Evolutionary conservation across 345 rosid genomes (phyloP).

Genomic region (Fremontodendron californicum): DNA sequence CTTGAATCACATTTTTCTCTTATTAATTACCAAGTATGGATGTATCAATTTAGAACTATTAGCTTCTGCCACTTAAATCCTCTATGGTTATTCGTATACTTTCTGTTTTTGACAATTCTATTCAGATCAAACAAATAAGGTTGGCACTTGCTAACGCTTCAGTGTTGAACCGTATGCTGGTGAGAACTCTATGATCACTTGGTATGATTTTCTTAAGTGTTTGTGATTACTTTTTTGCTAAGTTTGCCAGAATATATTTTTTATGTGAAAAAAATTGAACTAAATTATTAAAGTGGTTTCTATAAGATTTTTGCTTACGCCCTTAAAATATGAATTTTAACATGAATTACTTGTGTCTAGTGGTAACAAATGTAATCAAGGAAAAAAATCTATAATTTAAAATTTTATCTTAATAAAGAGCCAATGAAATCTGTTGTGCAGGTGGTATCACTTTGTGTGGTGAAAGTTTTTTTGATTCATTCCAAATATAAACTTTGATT

Average conservation of each 20-base stretch:
- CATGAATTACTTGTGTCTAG: not conserved
- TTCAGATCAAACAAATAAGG: constrained; percentile 87
- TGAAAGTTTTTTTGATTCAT: not conserved
- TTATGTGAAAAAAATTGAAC: not conserved
- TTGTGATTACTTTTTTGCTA: not conserved
- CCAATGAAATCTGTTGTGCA: not conserved
- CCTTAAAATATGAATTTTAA: not conserved
- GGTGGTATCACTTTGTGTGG: not conserved
- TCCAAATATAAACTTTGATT: not conserved
- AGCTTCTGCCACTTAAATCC: constrained; percentile 4
- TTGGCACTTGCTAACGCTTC: constrained; percentile 84
- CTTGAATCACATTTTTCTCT: no score
- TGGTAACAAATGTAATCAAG: not conserved
- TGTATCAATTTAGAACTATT: constrained; percentile 19
- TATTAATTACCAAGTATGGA: no score
- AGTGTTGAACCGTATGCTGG: constrained; percentile 81
- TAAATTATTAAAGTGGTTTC: not conserved
- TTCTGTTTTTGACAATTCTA: constrained; percentile 18
- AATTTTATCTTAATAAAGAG: not conserved
- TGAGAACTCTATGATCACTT: no score
- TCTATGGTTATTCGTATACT: constrained; percentile 17
- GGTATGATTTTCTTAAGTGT: not conserved
- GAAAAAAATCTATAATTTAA: not conserved
- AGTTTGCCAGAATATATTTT: not conserved
- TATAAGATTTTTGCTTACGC: not conserved